Evolutionary conservation across 1,284 basidiomycete species (phyloP), one percentile per base, ranked within the genome.

Genomic region (Flammula alnicola): DNA sequence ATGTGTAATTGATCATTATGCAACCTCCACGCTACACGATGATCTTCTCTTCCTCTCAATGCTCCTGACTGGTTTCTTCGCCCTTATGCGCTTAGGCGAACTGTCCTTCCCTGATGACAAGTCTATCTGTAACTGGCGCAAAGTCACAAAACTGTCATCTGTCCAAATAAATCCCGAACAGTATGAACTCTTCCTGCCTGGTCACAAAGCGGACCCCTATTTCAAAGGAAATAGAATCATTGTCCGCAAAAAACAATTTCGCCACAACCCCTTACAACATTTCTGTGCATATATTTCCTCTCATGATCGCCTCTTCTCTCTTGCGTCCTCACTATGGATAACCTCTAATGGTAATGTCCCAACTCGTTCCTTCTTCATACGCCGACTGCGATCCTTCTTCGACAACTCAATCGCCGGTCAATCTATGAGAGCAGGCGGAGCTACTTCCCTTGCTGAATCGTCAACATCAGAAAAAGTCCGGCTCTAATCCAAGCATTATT

Each of bases 1-100:
- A 1, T 3, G 1, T 14, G 27, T 25, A 20, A 10, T 38, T 4
- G 6, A 1, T 25, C 14, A 16, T 17, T 14, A 36, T 10, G n/a
- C 14, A 4, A 7, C 8, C 7, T 12, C 30, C 14, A 17, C 27
- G 1, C 12, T 14, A 4, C 51, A 60, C 35, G 58, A 65, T 31
- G 55, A 64, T 49, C 1, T 41, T 2, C 58, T 70, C 1, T 70
- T 70, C 48, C 11, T 62, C 1, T 42, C 65, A 0, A 40, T 61
- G 5, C 35, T 66, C 0, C 10, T 57, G n/a, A 51, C 51, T 2
- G 62, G 62, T 2, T 66, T 64, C 39, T 49, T 51, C 40, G 62
- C 35, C 4, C 51, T 72, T 0, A 38, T 70, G n/a, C 55, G 64
- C 0, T 56, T 71, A 0, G 69, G 68, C 0, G 67, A 72, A 36